Evolutionary conservation across 176 grass and related monocot species (phyloP).

Genomic region (Cymbopogon citratus): DNA sequence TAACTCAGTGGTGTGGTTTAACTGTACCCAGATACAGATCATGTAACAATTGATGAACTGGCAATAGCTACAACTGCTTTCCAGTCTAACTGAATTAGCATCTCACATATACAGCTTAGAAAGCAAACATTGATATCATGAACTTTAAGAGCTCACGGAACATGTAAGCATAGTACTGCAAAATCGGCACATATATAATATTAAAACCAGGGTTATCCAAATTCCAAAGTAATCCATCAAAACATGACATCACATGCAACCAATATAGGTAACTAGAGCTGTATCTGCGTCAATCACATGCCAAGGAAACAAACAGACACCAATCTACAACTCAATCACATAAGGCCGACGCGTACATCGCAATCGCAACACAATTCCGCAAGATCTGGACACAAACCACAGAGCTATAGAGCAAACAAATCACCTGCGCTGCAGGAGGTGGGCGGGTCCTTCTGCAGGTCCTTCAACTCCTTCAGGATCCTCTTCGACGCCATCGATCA

Average conservation of each 20-base stretch:
- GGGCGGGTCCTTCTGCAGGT: conserved; percentile 80
- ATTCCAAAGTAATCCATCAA: not conserved
- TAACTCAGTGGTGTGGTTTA: not conserved
- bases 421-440: conserved; percentile 83
- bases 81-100: not conserved
- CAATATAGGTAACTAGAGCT: not conserved
- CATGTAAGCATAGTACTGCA: not conserved
- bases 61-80: not conserved
- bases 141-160: too few relatives aligned
- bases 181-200: not conserved
- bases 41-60: not conserved
- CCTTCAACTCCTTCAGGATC: conserved; percentile 92
- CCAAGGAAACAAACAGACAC: not conserved
- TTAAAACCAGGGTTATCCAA: not conserved
- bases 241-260: not conserved
- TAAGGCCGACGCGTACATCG: not conserved
- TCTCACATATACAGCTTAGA: not conserved
- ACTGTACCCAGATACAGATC: not conserved
- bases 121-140: not conserved
- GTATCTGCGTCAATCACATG: not conserved
- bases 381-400: conserved; percentile 26
- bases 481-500: conserved; percentile 85
- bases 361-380: not conserved
- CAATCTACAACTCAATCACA: not conserved
- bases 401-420: conserved; percentile 21